Conservation (phyloP, 1,139 yeast genomes). For the Yamadazyma sp. region DNA sequence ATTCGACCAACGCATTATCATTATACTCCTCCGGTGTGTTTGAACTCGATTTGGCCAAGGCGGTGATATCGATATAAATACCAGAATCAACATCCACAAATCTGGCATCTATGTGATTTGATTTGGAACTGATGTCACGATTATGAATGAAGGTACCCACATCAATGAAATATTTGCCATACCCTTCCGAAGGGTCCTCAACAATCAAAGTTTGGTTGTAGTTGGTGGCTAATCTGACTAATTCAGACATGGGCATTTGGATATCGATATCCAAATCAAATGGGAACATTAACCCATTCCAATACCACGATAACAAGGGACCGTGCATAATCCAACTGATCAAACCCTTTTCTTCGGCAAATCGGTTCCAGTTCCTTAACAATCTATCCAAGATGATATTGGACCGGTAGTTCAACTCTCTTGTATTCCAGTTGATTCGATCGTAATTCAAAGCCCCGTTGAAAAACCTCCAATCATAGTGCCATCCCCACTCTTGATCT, state of each 20-base stretch:
- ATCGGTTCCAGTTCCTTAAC: slow-evolving; percentile 30
- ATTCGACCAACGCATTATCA: slow-evolving; percentile 12
- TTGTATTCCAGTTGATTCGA: slow-evolving; percentile 26
- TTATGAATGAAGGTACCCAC: slow-evolving; percentile 34
- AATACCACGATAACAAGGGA: slow-evolving; percentile 30
- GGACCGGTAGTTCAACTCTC: slow-evolving; percentile 24
- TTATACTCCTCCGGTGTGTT: slow-evolving; percentile 24
- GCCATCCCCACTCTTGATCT: slow-evolving; percentile 37
- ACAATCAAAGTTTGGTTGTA: slow-evolving; percentile 33
- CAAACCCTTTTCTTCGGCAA: slow-evolving; percentile 32
- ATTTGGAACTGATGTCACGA: slow-evolving; percentile 27
- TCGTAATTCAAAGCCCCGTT: slow-evolving; percentile 32
- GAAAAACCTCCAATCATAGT: slow-evolving; percentile 43
- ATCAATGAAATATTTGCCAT: slow-evolving; percentile 34
- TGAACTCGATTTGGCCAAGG: slow-evolving; percentile 30
- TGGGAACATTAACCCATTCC: slow-evolving; percentile 47
- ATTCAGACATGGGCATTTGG: slow-evolving; percentile 34
- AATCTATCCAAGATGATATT: slow-evolving; percentile 28
- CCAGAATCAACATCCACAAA: slow-evolving; percentile 43
- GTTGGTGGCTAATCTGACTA: slow-evolving; percentile 23
- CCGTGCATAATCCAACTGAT: slow-evolving; percentile 32
- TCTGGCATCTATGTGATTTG: slow-evolving; percentile 41
- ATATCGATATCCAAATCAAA: slow-evolving; percentile 35
- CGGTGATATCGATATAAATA: slow-evolving; percentile 40
- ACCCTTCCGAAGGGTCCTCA: slow-evolving; percentile 31